Evolutionary conservation across 176 grass and related monocot genomes (phyloP).

Genomic region (Phoenix dactylifera): DNA sequence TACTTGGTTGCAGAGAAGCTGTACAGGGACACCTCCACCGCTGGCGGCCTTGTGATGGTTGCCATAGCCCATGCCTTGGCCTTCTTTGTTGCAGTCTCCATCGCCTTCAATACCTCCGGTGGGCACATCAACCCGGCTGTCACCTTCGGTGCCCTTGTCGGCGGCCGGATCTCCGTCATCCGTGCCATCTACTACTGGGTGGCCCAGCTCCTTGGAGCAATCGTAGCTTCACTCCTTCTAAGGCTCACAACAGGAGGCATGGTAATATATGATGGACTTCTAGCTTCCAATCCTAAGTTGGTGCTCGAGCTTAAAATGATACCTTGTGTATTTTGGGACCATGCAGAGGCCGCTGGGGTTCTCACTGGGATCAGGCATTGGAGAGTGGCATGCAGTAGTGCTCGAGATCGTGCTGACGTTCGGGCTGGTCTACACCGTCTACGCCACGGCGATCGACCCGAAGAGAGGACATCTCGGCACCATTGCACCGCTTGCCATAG

Average conservation of each 20-base stretch:
- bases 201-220: constrained; percentile 73
- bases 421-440: constrained; percentile 81
- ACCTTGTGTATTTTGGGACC: background rate
- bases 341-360: constrained; percentile 56
- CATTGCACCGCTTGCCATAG: constrained; percentile 67
- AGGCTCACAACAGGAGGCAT: constrained; percentile 62
- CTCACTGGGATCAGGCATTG: constrained; percentile 53
- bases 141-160: constrained; percentile 71
- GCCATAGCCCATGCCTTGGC: constrained; percentile 72
- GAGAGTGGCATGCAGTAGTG: constrained; percentile 72
- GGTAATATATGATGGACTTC: constrained; percentile 23
- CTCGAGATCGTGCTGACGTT: constrained; percentile 84
- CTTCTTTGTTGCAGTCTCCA: constrained; percentile 41
- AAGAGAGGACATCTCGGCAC: constrained; percentile 62
- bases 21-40: constrained; percentile 56
- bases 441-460: constrained; percentile 74
- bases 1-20: constrained; percentile 47
- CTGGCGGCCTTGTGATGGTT: constrained; percentile 53
- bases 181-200: constrained; percentile 65
- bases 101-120: constrained; percentile 66
- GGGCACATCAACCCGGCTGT: constrained; percentile 89
- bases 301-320: background rate
- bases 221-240: constrained; percentile 56
- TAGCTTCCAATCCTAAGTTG: too few species aligned
- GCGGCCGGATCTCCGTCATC: constrained; percentile 61